Conservation (phyloP, 495 filamentous ascomycete genomes). For the Aspergillus saccharolyticus region DNA sequence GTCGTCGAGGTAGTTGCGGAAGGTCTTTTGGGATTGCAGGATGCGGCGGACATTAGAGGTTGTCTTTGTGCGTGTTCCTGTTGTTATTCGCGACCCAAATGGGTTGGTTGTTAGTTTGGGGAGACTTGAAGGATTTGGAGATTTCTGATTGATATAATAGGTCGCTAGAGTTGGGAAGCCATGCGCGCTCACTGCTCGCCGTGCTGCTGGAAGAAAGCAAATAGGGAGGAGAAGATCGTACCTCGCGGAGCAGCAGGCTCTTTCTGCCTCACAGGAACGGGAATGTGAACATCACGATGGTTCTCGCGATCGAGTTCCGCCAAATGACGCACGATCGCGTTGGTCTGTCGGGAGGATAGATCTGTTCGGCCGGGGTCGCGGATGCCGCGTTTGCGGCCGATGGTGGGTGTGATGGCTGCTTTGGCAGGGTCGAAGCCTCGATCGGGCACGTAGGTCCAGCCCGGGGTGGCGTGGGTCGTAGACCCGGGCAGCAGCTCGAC, state of each 20-base stretch:
- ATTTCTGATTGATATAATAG: too few relatives aligned
- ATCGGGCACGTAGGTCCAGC: slow-evolving; percentile 85
- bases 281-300: slow-evolving; percentile 63
- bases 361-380: slow-evolving; percentile 52
- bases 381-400: slow-evolving; percentile 61
- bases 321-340: slow-evolving; percentile 69
- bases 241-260: slow-evolving; percentile 43
- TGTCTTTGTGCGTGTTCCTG: slow-evolving; percentile 47
- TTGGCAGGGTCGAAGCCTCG: slow-evolving; percentile 58
- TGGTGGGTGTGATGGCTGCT: slow-evolving; percentile 50
- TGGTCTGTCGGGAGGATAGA: slow-evolving; percentile 68
- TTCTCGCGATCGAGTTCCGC: slow-evolving; percentile 79
- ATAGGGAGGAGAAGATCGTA: slow-evolving; percentile 9
- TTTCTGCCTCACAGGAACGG: slow-evolving; percentile 52
- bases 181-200: too few relatives aligned
- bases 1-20: slow-evolving; percentile 85
- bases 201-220: too few relatives aligned
- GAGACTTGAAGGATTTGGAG: background rate
- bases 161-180: too few relatives aligned
- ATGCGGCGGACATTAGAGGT: slow-evolving; percentile 85
- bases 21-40: slow-evolving; percentile 85
- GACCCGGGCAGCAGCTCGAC: slow-evolving; percentile 73
- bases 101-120: too few relatives aligned
- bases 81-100: too few relatives aligned
- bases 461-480: slow-evolving; percentile 62